Evolutionary conservation across 169 alveolate species (phyloP).

Genomic region (Plasmodium vivax): DNA sequence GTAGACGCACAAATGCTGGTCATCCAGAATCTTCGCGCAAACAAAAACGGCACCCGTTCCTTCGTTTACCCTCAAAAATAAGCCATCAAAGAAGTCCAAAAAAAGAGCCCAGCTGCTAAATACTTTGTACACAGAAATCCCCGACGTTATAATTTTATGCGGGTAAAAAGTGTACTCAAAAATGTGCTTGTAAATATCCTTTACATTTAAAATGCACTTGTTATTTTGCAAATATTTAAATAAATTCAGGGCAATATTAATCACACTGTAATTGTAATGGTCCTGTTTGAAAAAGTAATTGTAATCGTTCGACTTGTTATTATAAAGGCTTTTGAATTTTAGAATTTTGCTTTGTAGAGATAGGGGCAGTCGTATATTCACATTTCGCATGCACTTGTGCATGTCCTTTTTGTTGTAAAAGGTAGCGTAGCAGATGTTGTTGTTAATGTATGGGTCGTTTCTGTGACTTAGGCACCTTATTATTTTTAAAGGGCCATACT

Average conservation of each 20-base stretch:
- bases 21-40: conserved; percentile 45
- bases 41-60: conserved; percentile 13
- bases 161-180: conserved; percentile 82
- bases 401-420: conserved; percentile 80
- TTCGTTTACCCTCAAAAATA: conserved; percentile 21
- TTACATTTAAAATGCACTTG: conserved; percentile 65
- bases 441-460: conserved; percentile 91
- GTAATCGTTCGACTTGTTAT: conserved; percentile 82
- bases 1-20: conserved; percentile 39
- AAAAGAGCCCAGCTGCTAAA: conserved; percentile 80
- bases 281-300: conserved; percentile 79
- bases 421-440: conserved; percentile 86
- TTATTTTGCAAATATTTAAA: conserved; percentile 73
- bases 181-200: conserved; percentile 71
- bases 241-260: conserved; percentile 79
- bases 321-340: conserved; percentile 84
- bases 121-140: conserved; percentile 79
- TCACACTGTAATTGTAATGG: conserved; percentile 79
- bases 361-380: conserved; percentile 83
- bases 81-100: conserved; percentile 44
- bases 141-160: conserved; percentile 79
- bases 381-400: conserved; percentile 77
- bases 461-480: conserved; percentile 87
- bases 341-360: conserved; percentile 83
- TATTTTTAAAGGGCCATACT: conserved; percentile 86